These are phyloP conservation scores for Rhodotorula sp. DNA, from an alignment of 1,284 basidiomycete genomes.

Conservation along the genomic window DNA sequence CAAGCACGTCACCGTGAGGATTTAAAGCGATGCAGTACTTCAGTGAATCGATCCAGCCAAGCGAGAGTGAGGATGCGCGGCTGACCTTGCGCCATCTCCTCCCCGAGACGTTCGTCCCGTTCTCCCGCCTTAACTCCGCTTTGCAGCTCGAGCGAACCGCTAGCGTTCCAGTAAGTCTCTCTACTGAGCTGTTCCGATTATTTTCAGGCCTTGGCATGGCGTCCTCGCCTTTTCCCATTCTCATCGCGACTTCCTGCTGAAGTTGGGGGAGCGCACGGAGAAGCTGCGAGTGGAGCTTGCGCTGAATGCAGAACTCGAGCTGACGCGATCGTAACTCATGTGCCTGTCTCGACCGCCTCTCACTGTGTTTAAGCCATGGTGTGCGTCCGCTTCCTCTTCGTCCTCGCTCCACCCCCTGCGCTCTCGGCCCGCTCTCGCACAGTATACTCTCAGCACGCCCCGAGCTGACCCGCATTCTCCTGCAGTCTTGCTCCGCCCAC, in stretches of 20 bases:
- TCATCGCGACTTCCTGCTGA: not conserved
- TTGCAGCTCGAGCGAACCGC: too few relatives aligned
- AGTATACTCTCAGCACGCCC: not conserved
- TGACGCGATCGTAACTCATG: too few relatives aligned
- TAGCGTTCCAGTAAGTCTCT: not conserved
- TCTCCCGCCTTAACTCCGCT: not conserved
- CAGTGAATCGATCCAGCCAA: not conserved
- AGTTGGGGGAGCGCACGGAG: too few relatives aligned
- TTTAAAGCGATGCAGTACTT: too few relatives aligned
- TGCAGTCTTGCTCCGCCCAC: slow-evolving; percentile 26
- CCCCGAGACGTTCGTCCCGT: not conserved
- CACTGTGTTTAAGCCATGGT: not conserved
- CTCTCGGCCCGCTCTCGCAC: too few relatives aligned
- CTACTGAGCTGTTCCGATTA: too few relatives aligned
- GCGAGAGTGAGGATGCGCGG: too few relatives aligned
- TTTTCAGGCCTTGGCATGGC: not conserved
- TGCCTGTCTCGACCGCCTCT: not conserved
- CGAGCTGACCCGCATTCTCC: not conserved
- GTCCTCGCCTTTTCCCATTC: not conserved
- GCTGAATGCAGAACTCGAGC: too few relatives aligned
- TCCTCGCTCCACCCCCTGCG: not conserved
- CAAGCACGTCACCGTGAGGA: not conserved
- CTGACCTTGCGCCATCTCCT: not conserved
- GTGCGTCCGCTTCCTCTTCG: not conserved
- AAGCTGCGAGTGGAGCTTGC: too few relatives aligned